Base-by-base conservation (phyloP, 306 rosid species). In the Vicia villosa region DNA sequence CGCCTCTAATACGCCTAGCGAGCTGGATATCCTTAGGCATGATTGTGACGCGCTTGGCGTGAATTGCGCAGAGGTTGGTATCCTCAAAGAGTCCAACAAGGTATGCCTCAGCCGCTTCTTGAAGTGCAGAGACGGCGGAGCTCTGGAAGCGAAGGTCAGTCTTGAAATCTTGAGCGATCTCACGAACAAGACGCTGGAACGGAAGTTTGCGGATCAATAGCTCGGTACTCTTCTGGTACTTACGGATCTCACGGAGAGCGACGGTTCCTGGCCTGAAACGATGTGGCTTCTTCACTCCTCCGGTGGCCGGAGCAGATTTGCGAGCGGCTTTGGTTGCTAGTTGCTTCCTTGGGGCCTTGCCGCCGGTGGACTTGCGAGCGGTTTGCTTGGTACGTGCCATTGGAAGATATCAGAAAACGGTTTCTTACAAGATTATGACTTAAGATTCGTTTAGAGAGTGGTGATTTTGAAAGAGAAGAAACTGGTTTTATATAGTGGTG, bases 371-470 rank as follows among this genome's bases (percentile, higher is more conserved):
- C 17, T 83, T 83, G 63, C 86, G 81, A 22, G 86, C 86, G 0
- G 86, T 83, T 42, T 83, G 86, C 77, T 79, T 83, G 1, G 86
- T 83, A 37, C 83, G 86, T 1, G 86, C 83, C 86, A 83, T 83
- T 10, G 7, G 2, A 2, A 2, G 16, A 7, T 7, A 6, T 0
- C 10, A 2, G 43, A 12, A 67, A 17, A 47, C 16, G 22, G 11
- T 8, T 24, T 9, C 43, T 1, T 1, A 15, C 7, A 10, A 15
- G 58, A 45, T 3, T 1, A 24, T 8, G 41, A 1, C 0, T 13
- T 12, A 8, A 3, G 2, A 7, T 0, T 13, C 6, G 5, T 12
- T 6, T 4, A 2, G 45, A 0, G 2, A 6, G 2, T 2, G 52
- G 1, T 55, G 70, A 1, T 0, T 0, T 0, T 0, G 7, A 1